These are phyloP conservation scores for Aspergillus hancockii DNA, from an alignment of 495 filamentous ascomycete species.

Conservation along the genomic window DNA sequence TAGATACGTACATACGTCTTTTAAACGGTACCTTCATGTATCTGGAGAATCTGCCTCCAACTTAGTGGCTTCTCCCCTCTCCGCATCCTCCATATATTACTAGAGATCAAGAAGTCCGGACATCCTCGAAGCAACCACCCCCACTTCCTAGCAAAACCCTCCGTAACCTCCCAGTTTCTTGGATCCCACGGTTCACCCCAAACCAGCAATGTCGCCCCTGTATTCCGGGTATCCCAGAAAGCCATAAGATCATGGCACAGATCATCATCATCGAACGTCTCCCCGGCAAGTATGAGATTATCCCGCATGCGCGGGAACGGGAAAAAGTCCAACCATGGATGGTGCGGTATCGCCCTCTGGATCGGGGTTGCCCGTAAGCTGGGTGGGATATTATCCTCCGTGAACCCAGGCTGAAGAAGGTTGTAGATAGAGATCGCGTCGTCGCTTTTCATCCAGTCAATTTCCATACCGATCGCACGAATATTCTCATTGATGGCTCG, in stretches of 20 bases:
- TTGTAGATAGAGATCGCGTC: slow-evolving; percentile 17
- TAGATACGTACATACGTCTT: too few relatives aligned
- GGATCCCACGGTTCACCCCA: slow-evolving; percentile 33
- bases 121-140: slow-evolving; percentile 27
- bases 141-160: slow-evolving; percentile 32
- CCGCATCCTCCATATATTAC: slow-evolving; percentile 25
- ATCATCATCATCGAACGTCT: slow-evolving; percentile 33
- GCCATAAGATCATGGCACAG: slow-evolving; percentile 37
- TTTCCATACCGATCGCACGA: slow-evolving; percentile 16
- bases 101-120: slow-evolving; percentile 23
- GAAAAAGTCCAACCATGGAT: slow-evolving; percentile 28
- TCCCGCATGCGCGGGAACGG: slow-evolving; percentile 41
- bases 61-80: slow-evolving; percentile 17
- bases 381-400: slow-evolving; percentile 18
- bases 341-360: slow-evolving; percentile 35
- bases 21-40: neutral
- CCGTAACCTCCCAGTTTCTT: slow-evolving; percentile 32
- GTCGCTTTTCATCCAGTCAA: slow-evolving; percentile 9
- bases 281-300: slow-evolving; percentile 29
- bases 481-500: slow-evolving; percentile 22
- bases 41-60: slow-evolving; percentile 2
- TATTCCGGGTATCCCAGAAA: slow-evolving; percentile 29
- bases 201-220: slow-evolving; percentile 31
- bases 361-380: slow-evolving; percentile 39
- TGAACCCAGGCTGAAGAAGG: neutral